Evolutionary conservation across 768 basidiomycete genomes (phyloP).

Genomic region (Trametes cingulata): DNA sequence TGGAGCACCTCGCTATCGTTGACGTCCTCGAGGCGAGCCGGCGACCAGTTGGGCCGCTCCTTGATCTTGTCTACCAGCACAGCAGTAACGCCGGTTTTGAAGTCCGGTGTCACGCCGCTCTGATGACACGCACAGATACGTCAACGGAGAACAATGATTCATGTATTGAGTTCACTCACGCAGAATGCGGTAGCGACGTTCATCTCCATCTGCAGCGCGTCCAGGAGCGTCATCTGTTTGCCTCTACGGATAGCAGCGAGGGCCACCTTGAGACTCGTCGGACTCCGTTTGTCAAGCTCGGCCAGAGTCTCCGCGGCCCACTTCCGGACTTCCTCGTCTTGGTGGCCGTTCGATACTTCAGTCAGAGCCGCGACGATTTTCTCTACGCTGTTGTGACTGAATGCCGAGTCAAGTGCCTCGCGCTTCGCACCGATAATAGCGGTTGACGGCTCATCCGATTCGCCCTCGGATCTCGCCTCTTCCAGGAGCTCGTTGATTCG

Average conservation of each 20-base stretch:
- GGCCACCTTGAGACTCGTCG: slow-evolving; percentile 92
- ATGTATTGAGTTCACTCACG: slow-evolving; percentile 49
- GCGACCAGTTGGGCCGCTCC: slow-evolving; percentile 71
- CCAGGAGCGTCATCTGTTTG: slow-evolving; percentile 56
- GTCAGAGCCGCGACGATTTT: slow-evolving; percentile 62
- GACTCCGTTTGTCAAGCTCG: slow-evolving; percentile 70
- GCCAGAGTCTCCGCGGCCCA: slow-evolving; percentile 79
- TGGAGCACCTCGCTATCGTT: slow-evolving; percentile 51
- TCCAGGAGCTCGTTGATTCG: slow-evolving; percentile 72
- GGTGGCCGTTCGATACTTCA: slow-evolving; percentile 39
- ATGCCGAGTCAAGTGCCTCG: slow-evolving; percentile 78
- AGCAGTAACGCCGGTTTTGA: slow-evolving; percentile 75
- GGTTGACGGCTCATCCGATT: slow-evolving; percentile 52
- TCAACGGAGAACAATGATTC: neutral
- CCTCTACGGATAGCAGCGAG: slow-evolving; percentile 76
- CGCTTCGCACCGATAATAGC: slow-evolving; percentile 64
- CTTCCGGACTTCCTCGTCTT: slow-evolving; percentile 48
- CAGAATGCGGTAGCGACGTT: slow-evolving; percentile 88
- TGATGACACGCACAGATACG: slow-evolving; percentile 32
- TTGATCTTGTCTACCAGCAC: slow-evolving; percentile 55
- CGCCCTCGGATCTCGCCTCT: slow-evolving; percentile 57
- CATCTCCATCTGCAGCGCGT: slow-evolving; percentile 82
- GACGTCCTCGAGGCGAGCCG: slow-evolving; percentile 61
- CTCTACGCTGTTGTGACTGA: slow-evolving; percentile 70
- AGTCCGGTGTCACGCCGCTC: slow-evolving; percentile 82